phyloP scores from a whole-genome alignment of 2,329 filamentous ascomycete species.

The Beauveria sp. region DNA sequence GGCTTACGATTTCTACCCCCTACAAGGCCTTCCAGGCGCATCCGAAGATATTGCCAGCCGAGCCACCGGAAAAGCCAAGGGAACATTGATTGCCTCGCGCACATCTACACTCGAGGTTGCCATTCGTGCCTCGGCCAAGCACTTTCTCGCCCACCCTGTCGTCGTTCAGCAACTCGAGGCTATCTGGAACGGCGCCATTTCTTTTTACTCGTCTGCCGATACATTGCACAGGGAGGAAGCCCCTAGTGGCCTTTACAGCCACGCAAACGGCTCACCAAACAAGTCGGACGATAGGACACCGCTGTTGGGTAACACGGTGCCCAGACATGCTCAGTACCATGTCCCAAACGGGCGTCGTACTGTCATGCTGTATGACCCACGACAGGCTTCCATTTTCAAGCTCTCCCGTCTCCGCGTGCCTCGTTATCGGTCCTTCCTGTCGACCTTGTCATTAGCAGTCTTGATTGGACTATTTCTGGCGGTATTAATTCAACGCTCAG shows the following conservation, averaged over 20 bases:
- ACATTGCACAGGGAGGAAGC: conserved; percentile 60
- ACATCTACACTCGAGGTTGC: conserved; percentile 90
- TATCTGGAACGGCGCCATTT: conserved; percentile 93
- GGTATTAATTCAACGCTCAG: conserved; percentile 67
- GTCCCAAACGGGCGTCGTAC: conserved; percentile 54
- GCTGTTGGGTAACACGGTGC: conserved; percentile 33
- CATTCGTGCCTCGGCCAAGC: conserved; percentile 86
- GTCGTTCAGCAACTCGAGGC: conserved; percentile 94
- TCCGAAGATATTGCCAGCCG: conserved; percentile 27
- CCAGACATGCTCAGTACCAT: conserved; percentile 25
- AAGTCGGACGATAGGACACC: conserved; percentile 43
- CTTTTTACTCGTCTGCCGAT: conserved; percentile 86
- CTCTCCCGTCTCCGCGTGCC: conserved; percentile 84
- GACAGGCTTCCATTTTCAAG: conserved; percentile 85
- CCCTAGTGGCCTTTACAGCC: conserved; percentile 19
- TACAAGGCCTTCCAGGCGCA: conserved; percentile 63
- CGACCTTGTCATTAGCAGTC: conserved; percentile 77
- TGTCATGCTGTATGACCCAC: conserved; percentile 81
- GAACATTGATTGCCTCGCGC: conserved; percentile 55
- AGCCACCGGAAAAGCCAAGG: conserved; percentile 32
- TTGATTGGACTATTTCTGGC: conserved; percentile 79
- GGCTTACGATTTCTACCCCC: conserved; percentile 89
- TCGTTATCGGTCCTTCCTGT: conserved; percentile 83
- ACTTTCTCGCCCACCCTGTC: conserved; percentile 82
- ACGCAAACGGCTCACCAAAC: conserved; percentile 17